These are phyloP conservation scores for Zea mays DNA, from an alignment of 176 grass and related monocot genomes.

Conservation along the genomic window DNA sequence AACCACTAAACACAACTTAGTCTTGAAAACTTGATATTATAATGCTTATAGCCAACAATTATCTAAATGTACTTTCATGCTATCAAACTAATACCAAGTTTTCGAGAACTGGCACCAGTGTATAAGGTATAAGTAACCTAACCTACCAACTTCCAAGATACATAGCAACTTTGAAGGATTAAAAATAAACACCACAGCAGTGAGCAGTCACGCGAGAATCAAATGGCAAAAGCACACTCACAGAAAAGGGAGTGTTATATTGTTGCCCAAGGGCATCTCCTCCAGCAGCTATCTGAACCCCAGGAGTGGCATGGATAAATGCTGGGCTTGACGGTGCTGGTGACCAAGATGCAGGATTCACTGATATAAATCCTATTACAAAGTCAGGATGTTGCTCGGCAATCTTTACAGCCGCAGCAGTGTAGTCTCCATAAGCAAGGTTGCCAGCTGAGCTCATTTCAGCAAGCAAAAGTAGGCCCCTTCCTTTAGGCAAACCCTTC, in stretches of 20 bases:
- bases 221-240: conserved; percentile 40
- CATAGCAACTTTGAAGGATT: not conserved
- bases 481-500: conserved; percentile 85
- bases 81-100: not conserved
- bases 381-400: conserved; percentile 79
- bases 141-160: not conserved
- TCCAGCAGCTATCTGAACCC: conserved; percentile 61
- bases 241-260: conserved; percentile 66
- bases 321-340: conserved; percentile 43
- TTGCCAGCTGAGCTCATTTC: conserved; percentile 96
- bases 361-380: conserved; percentile 91
- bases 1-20: too few species aligned
- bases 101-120: not conserved
- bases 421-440: conserved; percentile 85
- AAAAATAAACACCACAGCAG: not conserved
- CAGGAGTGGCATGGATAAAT: conserved; percentile 83
- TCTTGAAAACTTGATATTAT: not conserved
- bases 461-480: conserved; percentile 75
- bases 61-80: conserved; percentile 6
- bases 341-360: conserved; percentile 86
- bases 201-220: not conserved
- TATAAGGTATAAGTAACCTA: not conserved
- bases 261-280: conserved; percentile 76
- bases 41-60: not conserved
- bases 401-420: conserved; percentile 78